Base-by-base conservation (phyloP, 108 stramenopile genomes). In the Schizochytrium sp. region DNA sequence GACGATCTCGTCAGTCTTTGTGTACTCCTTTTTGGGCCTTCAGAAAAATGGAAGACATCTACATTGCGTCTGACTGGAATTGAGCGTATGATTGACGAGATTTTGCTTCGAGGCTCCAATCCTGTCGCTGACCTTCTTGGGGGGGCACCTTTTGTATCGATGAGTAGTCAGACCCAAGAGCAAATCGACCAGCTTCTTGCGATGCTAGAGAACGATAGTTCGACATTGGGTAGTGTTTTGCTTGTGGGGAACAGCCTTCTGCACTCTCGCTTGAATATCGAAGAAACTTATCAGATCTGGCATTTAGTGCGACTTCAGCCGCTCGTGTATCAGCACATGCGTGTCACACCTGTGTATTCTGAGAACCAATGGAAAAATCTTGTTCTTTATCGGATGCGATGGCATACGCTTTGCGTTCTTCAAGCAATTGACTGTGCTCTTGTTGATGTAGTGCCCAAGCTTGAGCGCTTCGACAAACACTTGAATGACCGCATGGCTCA, bases 361-460 rank as follows among this genome's bases (percentile, higher is more conserved):
- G 73, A 83, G 73, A 53, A 47, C 49, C 73, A 53, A 19, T 83
- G 73, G 73, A 83, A 53, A 8, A 83, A 83, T 19, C 50, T 83
- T 28, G 50, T 83, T 38, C 28, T 83, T 7, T 83, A 53, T 19
- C 46, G 50, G 45, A 53, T 53, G 49, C 46, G 50, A 12, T 83
- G 73, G 73, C 73, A 83, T 19, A 83, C 73, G 49, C 46, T 83
- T 19, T 83, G 73, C 50, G 73, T 83, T 12, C 45, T 83, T 46
- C 46, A 47, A 19, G 13, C 46, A 19, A 83, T 83, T 38, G 73
- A 83, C 8, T 83, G 73, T 19, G 13, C 49, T 4, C 50, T 83
- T 47, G 73, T 53, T n/a, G 49, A 83, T 28, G 45, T 46, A 19
- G 28, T 53, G 5, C 73, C 73, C 73, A 83, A 83, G 19, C 45